Conservation (phyloP, 2,329 filamentous ascomycete genomes). For the Calonectria pseudoturangicola region DNA sequence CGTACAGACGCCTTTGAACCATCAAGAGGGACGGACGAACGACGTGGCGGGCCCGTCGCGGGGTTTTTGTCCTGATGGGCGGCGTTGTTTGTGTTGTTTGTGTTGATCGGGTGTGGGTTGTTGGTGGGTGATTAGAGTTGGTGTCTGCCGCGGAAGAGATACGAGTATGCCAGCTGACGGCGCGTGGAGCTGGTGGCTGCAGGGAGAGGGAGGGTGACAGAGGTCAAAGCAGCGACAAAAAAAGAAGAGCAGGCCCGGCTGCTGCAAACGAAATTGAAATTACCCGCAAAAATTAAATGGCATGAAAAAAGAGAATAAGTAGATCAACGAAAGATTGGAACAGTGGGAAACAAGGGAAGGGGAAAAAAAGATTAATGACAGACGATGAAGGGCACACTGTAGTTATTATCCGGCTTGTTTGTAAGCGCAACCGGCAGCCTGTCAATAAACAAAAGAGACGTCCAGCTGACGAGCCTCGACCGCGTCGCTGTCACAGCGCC, state of each 20-base stretch:
- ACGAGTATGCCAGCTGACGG: conserved; percentile 43
- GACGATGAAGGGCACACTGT: neutral
- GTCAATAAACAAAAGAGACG: conserved; percentile 31
- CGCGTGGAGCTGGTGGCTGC: conserved; percentile 51
- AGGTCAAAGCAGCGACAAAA: conserved; percentile 49
- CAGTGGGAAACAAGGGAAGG: neutral
- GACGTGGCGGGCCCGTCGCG: conserved; percentile 54
- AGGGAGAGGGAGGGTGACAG: conserved; percentile 48
- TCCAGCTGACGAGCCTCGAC: conserved; percentile 38
- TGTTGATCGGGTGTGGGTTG: conserved; percentile 44
- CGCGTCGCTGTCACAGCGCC: conserved; percentile 47
- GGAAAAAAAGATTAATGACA: neutral
- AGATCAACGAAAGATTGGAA: conserved; percentile 1
- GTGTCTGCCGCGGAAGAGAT: conserved; percentile 42
- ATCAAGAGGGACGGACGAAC: conserved; percentile 54
- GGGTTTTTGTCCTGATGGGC: conserved; percentile 34
- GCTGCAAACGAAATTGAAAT: conserved; percentile 51
- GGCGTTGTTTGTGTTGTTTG: conserved; percentile 41
- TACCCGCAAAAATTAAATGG: conserved; percentile 37
- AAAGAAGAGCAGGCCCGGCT: conserved; percentile 52
- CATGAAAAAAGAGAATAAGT: conserved; percentile 25
- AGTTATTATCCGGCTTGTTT: conserved; percentile 4
- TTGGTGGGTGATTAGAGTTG: conserved; percentile 51
- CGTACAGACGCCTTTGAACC: conserved; percentile 54
- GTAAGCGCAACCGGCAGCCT: conserved; percentile 18